A percentile compares a stretch with the other conserved stretches of the same genome.
These are phyloP conservation scores for Oryza glaberrima DNA, from an alignment of 176 grass and related monocot species.

Conservation along the genomic window DNA sequence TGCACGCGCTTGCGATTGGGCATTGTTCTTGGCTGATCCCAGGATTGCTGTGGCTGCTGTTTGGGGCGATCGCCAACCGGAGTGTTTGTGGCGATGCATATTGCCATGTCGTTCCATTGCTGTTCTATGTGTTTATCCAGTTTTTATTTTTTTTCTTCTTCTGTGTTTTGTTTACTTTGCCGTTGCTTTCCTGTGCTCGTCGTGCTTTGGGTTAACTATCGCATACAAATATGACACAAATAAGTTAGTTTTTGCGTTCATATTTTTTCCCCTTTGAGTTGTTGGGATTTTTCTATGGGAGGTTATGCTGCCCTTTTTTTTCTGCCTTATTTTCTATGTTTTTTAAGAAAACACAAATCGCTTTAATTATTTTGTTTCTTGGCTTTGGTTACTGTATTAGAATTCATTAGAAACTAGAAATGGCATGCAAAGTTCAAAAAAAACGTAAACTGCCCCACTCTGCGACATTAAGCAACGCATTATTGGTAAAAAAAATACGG, in stretches of 20 bases:
- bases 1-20: background rate
- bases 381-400: background rate
- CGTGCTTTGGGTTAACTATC: background rate
- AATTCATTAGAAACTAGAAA: too few species aligned
- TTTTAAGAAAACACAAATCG: background rate
- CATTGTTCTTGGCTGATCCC: conserved; percentile 25
- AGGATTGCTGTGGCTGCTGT: background rate
- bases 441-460: background rate
- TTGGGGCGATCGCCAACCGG: background rate
- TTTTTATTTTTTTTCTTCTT: too few species aligned
- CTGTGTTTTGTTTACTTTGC: background rate
- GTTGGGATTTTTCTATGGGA: background rate
- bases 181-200: conserved; percentile 32
- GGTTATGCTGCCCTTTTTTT: background rate
- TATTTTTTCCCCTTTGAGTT: background rate
- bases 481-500: background rate
- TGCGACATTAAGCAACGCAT: background rate
- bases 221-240: background rate
- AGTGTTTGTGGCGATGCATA: background rate
- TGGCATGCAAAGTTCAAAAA: too few species aligned
- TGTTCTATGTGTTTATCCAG: background rate
- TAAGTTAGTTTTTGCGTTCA: background rate
- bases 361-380: background rate
- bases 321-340: background rate
- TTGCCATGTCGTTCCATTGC: background rate